phyloP scores from a whole-genome alignment of 192 early-diverging fungal genomes.

The Oehlia diaphana region DNA sequence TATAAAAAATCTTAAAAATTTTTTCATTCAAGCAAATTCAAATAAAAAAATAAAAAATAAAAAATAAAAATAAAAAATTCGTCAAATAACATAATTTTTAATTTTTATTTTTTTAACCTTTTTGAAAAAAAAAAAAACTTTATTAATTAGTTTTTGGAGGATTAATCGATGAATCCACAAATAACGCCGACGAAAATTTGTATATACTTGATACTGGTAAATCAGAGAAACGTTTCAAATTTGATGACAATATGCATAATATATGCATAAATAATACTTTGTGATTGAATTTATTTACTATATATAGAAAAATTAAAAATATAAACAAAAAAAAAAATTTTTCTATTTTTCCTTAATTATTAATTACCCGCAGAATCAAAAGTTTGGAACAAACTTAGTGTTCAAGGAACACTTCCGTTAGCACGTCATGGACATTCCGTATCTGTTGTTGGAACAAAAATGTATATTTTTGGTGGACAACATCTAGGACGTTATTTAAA shows the following conservation, averaged over 20 bases:
- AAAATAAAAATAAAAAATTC: no score
- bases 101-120: no score
- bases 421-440: constrained; percentile 50
- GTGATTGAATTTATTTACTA: constrained; percentile 10
- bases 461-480: constrained; percentile 56
- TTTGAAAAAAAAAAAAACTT: background rate
- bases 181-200: constrained; percentile 38
- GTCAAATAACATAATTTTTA: no score
- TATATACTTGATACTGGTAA: constrained; percentile 46
- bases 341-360: background rate
- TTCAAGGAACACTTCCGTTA: constrained; percentile 25
- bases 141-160: constrained; percentile 43
- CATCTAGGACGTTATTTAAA: constrained; percentile 44
- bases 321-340: no score
- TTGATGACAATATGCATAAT: background rate
- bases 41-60: no score
- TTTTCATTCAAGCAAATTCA: no score
- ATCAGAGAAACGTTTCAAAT: background rate
- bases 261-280: background rate
- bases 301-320: background rate
- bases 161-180: constrained; percentile 28
- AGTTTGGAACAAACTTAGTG: constrained; percentile 36
- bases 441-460: constrained; percentile 42
- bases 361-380: constrained; percentile 30
- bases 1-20: background rate